Evolutionary conservation across 2,329 filamentous ascomycete genomes (phyloP), one percentile per base, ranked within the genome.

Genomic region (Pyricularia sp.): DNA sequence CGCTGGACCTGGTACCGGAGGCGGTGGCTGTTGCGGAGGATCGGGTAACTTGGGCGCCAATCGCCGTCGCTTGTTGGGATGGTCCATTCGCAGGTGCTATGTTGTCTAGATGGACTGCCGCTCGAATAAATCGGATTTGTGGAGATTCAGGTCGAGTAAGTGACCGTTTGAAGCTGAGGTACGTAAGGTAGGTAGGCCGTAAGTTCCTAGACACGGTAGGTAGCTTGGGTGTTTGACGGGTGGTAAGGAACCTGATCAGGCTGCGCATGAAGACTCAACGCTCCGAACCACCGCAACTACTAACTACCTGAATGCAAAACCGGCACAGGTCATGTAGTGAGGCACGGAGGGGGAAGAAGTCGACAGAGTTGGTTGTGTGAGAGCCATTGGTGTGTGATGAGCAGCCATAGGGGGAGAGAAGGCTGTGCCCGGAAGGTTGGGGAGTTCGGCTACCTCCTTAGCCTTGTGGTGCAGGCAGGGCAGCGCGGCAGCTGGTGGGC

Each of bases 11-110:
- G 64, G 61, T 22, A 66, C 57, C 55, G 57, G 66, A 3, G 67
- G 66, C 40, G 70, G 68, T 28, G 68, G 66, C 35, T 65, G 62
- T 28, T 63, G 62, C 3, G 66, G 64, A 22, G 60, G 59, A 44
- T 71, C 70, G 22, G 69, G 69, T 31, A 71, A 66, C 62, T 72
- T 72, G 26, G 70, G 71, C 65, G 71, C 71, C 64, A 72, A 68
- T 44, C 70, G 67, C 57, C 71, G 70, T 53, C 70, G 69, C 67
- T 72, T 72, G 68, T 66, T 72, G 1, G 70, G 71, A 35, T 69
- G 71, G 63, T 72, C 71, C 71, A 72, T 68, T 64, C 30, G 66
- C 28, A 30, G 28, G 9, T 30, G 49, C 53, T 57, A 57, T 57
- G 3, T 24, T 57, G 22, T 26, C 53, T 22, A 26, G 19, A 57